Evolutionary conservation across 148 eudicot genomes (phyloP), one percentile per base, ranked within the genome.

Genomic region (Salicornia ramosissima): DNA sequence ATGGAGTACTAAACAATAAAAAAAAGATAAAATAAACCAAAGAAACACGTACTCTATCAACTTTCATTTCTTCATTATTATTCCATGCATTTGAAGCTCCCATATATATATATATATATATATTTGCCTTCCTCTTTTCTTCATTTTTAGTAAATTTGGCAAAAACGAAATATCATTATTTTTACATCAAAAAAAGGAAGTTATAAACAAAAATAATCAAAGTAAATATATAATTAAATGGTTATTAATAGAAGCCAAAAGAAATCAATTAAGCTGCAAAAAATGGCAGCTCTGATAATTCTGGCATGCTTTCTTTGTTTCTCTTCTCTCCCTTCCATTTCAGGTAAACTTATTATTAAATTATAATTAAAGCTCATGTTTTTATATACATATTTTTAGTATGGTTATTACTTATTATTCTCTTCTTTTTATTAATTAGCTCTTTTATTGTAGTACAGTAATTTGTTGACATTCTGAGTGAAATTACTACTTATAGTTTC

Each of bases 341-440:
- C 80, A 76, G 85, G 82, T 79, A 75, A 71, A 14, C 0, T 64
- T 18, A n/a, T n/a, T n/a, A n/a, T n/a, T n/a, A n/a, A n/a, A n/a
- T n/a, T n/a, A n/a, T n/a, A n/a, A n/a, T 28, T 2, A 9, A 25
- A 22, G n/a, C 34, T 24, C 49, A 60, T 42, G 31, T 14, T 19
- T 25, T 34, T 46, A 15, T n/a, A 5, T 12, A 15, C 45, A 6
- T n/a, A 2, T 45, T 5, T 13, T 57, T n/a, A 12, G 28, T 25
- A 28, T 10, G 29, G 43, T 4, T 6, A 1, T 36, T 13, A 12
- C 18, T 14, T 1, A 1, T 45, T 13, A 12, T 45, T 45, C 0
- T 4, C 15, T 12, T n/a, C n/a, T n/a, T n/a, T n/a, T n/a, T n/a
- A n/a, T n/a, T n/a, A n/a, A n/a, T n/a, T n/a, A n/a, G n/a, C n/a